phyloP scores from a whole-genome alignment of 164 flowering plant species.

The Liriodendron chinense region DNA sequence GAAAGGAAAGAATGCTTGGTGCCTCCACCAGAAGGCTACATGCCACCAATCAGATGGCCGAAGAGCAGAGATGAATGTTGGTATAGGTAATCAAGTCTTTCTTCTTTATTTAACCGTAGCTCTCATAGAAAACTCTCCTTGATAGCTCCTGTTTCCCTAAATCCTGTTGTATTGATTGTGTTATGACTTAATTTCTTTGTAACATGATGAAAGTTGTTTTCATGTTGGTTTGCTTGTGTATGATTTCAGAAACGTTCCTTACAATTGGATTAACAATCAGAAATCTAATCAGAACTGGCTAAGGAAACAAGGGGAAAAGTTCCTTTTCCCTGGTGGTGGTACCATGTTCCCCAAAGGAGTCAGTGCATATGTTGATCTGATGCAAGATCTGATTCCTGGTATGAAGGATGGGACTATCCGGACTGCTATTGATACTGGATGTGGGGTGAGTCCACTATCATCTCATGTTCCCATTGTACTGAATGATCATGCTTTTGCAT shows the following conservation, averaged over 20 bases:
- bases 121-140: background rate
- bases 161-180: background rate
- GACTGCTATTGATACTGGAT: constrained; percentile 97
- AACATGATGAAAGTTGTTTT: background rate
- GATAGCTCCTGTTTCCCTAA: background rate
- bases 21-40: constrained; percentile 94
- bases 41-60: constrained; percentile 91
- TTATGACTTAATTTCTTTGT: background rate
- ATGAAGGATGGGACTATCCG: constrained; percentile 88
- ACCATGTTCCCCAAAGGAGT: constrained; percentile 98
- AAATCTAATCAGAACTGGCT: constrained; percentile 97
- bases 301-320: constrained; percentile 88
- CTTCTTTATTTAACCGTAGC: background rate
- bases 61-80: constrained; percentile 90
- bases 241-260: constrained; percentile 83
- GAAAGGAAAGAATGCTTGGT: constrained; percentile 91
- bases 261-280: constrained; percentile 98
- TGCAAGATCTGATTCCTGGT: constrained; percentile 88
- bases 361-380: constrained; percentile 80
- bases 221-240: background rate
- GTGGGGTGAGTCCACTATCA: constrained; percentile 72
- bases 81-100: constrained; percentile 70
- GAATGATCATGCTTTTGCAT: background rate
- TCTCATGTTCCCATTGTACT: background rate
- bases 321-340: constrained; percentile 96